phyloP scores from a whole-genome alignment of 495 filamentous ascomycete genomes.

The Daldinia loculata region DNA sequence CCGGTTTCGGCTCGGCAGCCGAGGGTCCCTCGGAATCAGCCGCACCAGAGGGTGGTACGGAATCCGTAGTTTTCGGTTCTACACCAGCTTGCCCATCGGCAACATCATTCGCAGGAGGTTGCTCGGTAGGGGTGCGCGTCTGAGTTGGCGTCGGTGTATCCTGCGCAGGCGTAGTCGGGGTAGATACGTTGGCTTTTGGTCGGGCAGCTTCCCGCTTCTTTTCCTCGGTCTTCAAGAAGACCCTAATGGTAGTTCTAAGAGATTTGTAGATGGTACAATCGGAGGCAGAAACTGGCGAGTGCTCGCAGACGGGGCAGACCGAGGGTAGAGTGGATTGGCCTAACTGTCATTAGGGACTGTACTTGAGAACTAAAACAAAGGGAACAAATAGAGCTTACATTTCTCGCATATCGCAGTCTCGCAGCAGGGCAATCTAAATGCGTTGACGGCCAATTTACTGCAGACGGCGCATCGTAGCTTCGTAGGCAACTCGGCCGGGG shows the following conservation, averaged over 20 bases:
- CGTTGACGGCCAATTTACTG: conserved; percentile 88
- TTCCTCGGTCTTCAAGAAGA: conserved; percentile 85
- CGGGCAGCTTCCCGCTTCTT: conserved; percentile 75
- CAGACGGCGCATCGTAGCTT: conserved; percentile 95
- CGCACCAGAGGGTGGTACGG: not conserved
- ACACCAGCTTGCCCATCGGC: conserved; percentile 19
- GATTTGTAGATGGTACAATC: conserved; percentile 90
- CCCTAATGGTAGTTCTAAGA: conserved; percentile 85
- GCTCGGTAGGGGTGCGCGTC: conserved; percentile 32
- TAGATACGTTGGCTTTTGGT: conserved; percentile 61
- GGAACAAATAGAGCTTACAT: conserved; percentile 67
- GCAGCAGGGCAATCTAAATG: conserved; percentile 91
- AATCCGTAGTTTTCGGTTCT: conserved; percentile 20
- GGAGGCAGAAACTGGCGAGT: conserved; percentile 82
- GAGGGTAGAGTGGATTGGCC: conserved; percentile 80
- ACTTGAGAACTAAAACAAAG: not conserved
- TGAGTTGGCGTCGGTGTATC: conserved; percentile 44
- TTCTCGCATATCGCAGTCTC: conserved; percentile 92
- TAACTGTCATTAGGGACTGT: conserved; percentile 51
- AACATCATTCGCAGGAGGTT: conserved; percentile 23
- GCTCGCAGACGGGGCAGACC: conserved; percentile 91
- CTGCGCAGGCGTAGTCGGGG: conserved; percentile 57
- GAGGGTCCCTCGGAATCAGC: conserved; percentile 30
- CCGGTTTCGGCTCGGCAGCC: conserved; percentile 7
- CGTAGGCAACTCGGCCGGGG: conserved; percentile 86